Evolutionary conservation across 257 asterid species (phyloP), one percentile per base, ranked within the genome.

Genomic region (Sherardia arvensis): DNA sequence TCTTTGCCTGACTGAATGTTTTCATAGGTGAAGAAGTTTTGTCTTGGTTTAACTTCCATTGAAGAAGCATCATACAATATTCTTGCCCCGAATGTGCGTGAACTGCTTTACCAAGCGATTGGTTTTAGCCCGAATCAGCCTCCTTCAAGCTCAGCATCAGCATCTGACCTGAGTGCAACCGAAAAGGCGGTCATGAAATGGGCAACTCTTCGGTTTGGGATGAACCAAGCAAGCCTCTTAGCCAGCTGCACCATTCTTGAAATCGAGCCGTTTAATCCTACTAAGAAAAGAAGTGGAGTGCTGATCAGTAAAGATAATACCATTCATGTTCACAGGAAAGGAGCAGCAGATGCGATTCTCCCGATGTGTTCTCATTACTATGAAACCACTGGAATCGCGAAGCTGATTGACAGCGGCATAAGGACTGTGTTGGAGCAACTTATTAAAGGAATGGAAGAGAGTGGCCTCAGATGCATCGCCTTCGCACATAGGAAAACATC

Each of bases 311-410:
- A 66, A 12, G 65, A 75, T 47, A 70, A 75, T 27, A 40, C 76
- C 11, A 51, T 66, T 64, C 80, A 71, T 27, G 76, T 71, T 4
- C 80, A 66, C 29, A 32, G 65, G 68, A 75, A 75, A 51, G 80
- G 71, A 28, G 76, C 73, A n/a, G 61, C 71, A 6, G 74, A 75
- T 8, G 61, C 57, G 54, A 71, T 75, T 20, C 26, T 75, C 18
- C 62, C 66, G 9, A 53, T 67, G 71, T 70, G 79, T 43, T 75
- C 79, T 40, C 76, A 75, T 62, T 75, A 75, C 53, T 70, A 75
- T 23, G 76, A 70, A 15, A 61, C 70, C 15, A 66, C 64, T 48
- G 80, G 74, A n/a, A 45, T 1, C 12, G 72, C 62, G 5, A 43
- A 36, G 45, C 66, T 20, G n/a, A 38, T 69, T 18, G 55, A 65